Evolutionary conservation across 192 early-diverging fungal species (phyloP).

Genomic region (Geranomyces variabilis): DNA sequence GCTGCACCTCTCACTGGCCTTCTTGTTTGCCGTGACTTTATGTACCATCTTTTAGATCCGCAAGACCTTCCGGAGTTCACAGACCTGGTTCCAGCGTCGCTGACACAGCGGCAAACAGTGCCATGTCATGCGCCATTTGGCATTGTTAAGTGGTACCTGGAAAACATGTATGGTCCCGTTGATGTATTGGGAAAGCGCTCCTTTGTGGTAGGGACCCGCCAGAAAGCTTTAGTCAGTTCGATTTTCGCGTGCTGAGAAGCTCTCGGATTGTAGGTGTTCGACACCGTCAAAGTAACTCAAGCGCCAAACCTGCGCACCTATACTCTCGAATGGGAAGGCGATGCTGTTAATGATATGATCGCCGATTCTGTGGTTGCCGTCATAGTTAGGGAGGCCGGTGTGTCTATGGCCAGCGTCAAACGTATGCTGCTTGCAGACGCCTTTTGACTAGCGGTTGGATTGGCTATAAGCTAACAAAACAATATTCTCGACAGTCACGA

Average conservation of each 20-base stretch:
- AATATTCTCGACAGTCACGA: constrained; percentile 4
- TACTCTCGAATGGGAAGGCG: constrained; percentile 88
- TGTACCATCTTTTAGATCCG: constrained; percentile 82
- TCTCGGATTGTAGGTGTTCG: constrained; percentile 57
- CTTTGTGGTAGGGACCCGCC: constrained; percentile 15
- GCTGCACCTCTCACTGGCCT: constrained; percentile 72
- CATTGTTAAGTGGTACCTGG: constrained; percentile 86
- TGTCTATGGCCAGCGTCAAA: constrained; percentile 88
- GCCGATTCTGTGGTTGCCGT: constrained; percentile 87
- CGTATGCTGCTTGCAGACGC: constrained; percentile 38
- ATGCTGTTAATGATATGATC: constrained; percentile 92
- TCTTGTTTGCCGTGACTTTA: constrained; percentile 87
- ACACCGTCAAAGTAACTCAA: constrained; percentile 75
- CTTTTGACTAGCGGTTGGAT: background rate
- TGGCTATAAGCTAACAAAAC: background rate
- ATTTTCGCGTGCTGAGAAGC: background rate
- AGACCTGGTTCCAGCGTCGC: constrained; percentile 71
- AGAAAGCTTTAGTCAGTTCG: too few species aligned
- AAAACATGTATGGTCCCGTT: constrained; percentile 89
- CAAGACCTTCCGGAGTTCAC: constrained; percentile 83
- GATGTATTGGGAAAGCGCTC: constrained; percentile 44
- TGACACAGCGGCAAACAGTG: constrained; percentile 79
- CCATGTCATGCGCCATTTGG: constrained; percentile 74
- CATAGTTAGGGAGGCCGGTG: constrained; percentile 81
- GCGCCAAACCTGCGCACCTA: constrained; percentile 60